Base-by-base conservation (phyloP, 2,329 filamentous ascomycete genomes). In the Cadophora malorum region DNA sequence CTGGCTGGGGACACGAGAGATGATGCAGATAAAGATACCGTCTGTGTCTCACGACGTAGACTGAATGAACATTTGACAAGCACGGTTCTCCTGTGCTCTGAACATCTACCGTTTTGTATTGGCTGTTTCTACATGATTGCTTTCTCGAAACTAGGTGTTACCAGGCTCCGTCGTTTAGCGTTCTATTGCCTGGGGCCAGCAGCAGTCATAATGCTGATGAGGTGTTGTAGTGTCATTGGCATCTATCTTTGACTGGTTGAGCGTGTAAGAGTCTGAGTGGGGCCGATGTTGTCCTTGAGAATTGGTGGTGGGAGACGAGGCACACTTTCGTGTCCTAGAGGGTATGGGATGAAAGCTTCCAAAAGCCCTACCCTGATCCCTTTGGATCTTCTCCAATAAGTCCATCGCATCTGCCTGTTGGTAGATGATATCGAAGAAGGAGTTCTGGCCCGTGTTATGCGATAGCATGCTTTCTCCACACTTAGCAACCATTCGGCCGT, bases 21-120 rank as follows among this genome's bases (percentile, higher is more conserved):
- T 63, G 68, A 62, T 60, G 62, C 49, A 65, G 67, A 68, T 52
- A 69, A 69, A 66, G 68, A 73, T 73, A 73, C 70, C 69, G 65
- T 65, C 69, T 70, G 35, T 59, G 68, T 71, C 63, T 58, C 52
- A 19, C 38, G 35, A 56, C 63, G 23, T 38, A 16, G 63, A 33
- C 25, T n/a, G 47, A 64, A 64, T 64, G 63, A 64, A 64, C 38
- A 64, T 56, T 59, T 55, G 52, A 56, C 23, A 56, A 47, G 50
- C 33, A 55, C 61, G 41, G 49, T n/a, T 55, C 21, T 55, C 19
- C 38, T 62, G 45, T 62, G 59, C 59, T 21, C 50, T 12, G 38
- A 61, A 31, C 10, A 16, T 4, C 5, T 25, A 3, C 23, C 23
- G 14, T 28, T 28, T 16, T 10, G 33, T 9, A 3, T 7, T 55